phyloP scores from a whole-genome alignment of 208 protist genomes.

The Trypanosomatidae sp. region DNA sequence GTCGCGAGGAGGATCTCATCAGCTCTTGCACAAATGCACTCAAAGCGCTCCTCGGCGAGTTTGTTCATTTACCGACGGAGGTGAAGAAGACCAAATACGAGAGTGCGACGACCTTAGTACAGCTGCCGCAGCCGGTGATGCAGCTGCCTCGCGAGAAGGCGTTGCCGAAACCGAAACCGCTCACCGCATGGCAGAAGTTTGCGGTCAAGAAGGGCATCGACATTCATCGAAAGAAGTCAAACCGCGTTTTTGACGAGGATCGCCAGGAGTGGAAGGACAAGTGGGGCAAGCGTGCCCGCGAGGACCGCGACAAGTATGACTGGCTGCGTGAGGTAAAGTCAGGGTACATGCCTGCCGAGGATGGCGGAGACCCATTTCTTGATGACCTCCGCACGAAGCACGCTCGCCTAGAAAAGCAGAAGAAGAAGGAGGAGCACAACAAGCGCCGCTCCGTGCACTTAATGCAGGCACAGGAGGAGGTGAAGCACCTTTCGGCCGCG shows the following conservation, averaged over 20 bases:
- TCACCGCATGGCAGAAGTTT: slow-evolving; percentile 94
- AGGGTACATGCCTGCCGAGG: slow-evolving; percentile 81
- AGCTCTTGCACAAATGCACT: slow-evolving; percentile 59
- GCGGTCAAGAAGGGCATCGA: slow-evolving; percentile 93
- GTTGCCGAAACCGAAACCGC: slow-evolving; percentile 82
- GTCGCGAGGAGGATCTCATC: slow-evolving; percentile 77
- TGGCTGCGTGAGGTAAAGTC: slow-evolving; percentile 92
- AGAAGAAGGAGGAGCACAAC: slow-evolving; percentile 93
- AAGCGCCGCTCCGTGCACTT: slow-evolving; percentile 81
- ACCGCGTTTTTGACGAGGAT: slow-evolving; percentile 91
- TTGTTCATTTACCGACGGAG: slow-evolving; percentile 58
- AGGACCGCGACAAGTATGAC: slow-evolving; percentile 90
- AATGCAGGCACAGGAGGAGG: slow-evolving; percentile 68
- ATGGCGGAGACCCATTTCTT: slow-evolving; percentile 92
- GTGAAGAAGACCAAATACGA: slow-evolving; percentile 86
- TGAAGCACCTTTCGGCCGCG: slow-evolving; percentile 75
- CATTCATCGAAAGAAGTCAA: slow-evolving; percentile 87
- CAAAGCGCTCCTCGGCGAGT: slow-evolving; percentile 74
- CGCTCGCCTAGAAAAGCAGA: slow-evolving; percentile 80
- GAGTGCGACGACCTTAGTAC: slow-evolving; percentile 54
- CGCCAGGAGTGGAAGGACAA: slow-evolving; percentile 91
- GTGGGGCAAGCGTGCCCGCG: slow-evolving; percentile 91
- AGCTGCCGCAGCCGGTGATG: slow-evolving; percentile 84
- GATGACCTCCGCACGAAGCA: slow-evolving; percentile 87
- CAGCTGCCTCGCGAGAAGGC: slow-evolving; percentile 92